These are phyloP conservation scores for Fraxinus albicans DNA, from an alignment of 305 asterid species.

Conservation along the genomic window DNA sequence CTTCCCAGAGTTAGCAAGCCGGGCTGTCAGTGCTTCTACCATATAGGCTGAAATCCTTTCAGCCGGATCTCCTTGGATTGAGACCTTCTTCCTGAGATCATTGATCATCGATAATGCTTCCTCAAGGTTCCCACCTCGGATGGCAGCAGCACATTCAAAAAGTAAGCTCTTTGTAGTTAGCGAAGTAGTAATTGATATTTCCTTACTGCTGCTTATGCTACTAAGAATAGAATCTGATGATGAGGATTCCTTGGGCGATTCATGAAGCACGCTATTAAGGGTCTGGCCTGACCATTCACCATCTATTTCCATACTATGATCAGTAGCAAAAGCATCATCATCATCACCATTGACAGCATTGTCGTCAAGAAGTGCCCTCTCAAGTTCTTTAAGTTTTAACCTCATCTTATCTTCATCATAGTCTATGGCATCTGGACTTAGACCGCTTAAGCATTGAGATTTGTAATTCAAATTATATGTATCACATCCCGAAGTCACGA, in stretches of 20 bases:
- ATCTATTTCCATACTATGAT: constrained; percentile 55
- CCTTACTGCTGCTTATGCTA: constrained; percentile 47
- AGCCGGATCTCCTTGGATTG: constrained; percentile 81
- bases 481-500: constrained; percentile 27
- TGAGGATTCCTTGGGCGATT: constrained; percentile 76
- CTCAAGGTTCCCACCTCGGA: constrained; percentile 51
- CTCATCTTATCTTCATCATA: constrained; percentile 56
- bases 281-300: constrained; percentile 38
- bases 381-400: constrained; percentile 79
- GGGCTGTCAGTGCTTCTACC: constrained; percentile 93
- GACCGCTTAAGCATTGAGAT: constrained; percentile 34
- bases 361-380: constrained; percentile 74
- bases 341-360: constrained; percentile 19
- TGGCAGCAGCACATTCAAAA: constrained; percentile 67
- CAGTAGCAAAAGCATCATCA: constrained; percentile 6
- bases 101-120: constrained; percentile 60
- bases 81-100: constrained; percentile 67
- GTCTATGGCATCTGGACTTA: constrained; percentile 41
- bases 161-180: constrained; percentile 63
- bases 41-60: constrained; percentile 87
- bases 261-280: constrained; percentile 33
- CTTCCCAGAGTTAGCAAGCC: constrained; percentile 79
- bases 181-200: constrained; percentile 29
- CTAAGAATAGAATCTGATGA: constrained; percentile 55
- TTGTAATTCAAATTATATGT: constrained; percentile 33